Conservation (phyloP, 768 basidiomycete genomes). For the Lactifluus hygrophoroides region DNA sequence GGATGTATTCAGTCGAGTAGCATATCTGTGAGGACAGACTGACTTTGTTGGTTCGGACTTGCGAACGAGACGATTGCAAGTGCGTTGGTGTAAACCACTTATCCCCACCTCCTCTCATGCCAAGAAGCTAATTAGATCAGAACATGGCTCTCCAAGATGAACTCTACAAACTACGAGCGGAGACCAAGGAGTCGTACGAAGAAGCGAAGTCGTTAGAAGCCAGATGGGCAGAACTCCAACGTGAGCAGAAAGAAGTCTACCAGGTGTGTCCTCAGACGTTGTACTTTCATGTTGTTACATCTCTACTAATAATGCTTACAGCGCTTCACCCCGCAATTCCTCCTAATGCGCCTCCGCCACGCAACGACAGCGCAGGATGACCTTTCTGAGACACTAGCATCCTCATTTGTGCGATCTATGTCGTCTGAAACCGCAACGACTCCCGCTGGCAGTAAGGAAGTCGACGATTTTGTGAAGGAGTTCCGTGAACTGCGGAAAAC, state of each 20-base stretch:
- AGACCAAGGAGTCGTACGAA: constrained; percentile 83
- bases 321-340: constrained; percentile 82
- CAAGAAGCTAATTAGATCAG: constrained; percentile 39
- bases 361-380: constrained; percentile 89
- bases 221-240: constrained; percentile 80
- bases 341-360: constrained; percentile 80
- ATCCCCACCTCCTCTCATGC: constrained; percentile 11
- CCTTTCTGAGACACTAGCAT: constrained; percentile 73
- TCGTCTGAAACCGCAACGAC: constrained; percentile 22
- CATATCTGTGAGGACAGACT: too few species aligned
- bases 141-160: constrained; percentile 71
- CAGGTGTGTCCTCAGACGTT: constrained; percentile 42
- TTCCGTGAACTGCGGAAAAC: constrained; percentile 81
- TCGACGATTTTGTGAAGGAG: constrained; percentile 81
- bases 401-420: constrained; percentile 62
- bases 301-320: constrained; percentile 25
- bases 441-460: constrained; percentile 37
- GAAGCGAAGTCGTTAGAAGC: constrained; percentile 75
- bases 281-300: neutral
- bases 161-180: constrained; percentile 65
- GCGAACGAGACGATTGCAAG: constrained; percentile 85
- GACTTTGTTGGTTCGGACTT: too few species aligned
- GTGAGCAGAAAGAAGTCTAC: constrained; percentile 82
- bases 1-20: too few species aligned
- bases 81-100: constrained; percentile 33